Conservation (phyloP, 257 asterid species). For the Fraxinus quadrangulata region DNA sequence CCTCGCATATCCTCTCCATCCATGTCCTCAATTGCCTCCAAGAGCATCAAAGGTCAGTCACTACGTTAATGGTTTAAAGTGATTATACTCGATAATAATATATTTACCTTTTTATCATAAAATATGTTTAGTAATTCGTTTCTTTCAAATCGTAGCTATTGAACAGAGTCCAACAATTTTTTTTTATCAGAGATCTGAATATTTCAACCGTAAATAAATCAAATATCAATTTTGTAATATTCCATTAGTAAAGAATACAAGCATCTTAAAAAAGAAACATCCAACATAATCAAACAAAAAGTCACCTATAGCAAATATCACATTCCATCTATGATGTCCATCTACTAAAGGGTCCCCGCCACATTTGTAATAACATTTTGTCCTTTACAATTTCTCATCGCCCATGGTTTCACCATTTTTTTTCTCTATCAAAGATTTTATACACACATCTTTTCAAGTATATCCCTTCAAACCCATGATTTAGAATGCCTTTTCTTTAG, state of each 20-base stretch:
- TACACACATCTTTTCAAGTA: slow-evolving; percentile 27
- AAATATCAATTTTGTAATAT: background rate
- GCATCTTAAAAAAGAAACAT: slow-evolving; percentile 1
- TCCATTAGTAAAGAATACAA: background rate
- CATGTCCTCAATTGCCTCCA: background rate
- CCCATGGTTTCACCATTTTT: slow-evolving; percentile 26
- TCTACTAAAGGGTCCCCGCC: slow-evolving; percentile 18
- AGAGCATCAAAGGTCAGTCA: too few species aligned
- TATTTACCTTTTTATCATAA: background rate
- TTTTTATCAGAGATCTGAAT: background rate
- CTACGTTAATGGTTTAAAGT: too few species aligned
- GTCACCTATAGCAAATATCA: background rate
- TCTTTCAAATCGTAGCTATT: background rate
- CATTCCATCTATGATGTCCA: slow-evolving; percentile 4
- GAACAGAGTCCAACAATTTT: background rate
- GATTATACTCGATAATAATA: too few species aligned
- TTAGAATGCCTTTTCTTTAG: background rate
- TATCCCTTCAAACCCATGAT: slow-evolving; percentile 7
- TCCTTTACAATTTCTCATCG: slow-evolving; percentile 9
- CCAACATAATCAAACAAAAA: slow-evolving; percentile 18
- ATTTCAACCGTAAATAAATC: background rate
- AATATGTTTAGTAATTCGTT: background rate
- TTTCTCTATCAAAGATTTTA: slow-evolving; percentile 26
- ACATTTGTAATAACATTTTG: slow-evolving; percentile 21
- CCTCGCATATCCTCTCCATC: background rate